Evolutionary conservation across 1,284 basidiomycete genomes (phyloP).

Genomic region (Tylopilus orsonianus): DNA sequence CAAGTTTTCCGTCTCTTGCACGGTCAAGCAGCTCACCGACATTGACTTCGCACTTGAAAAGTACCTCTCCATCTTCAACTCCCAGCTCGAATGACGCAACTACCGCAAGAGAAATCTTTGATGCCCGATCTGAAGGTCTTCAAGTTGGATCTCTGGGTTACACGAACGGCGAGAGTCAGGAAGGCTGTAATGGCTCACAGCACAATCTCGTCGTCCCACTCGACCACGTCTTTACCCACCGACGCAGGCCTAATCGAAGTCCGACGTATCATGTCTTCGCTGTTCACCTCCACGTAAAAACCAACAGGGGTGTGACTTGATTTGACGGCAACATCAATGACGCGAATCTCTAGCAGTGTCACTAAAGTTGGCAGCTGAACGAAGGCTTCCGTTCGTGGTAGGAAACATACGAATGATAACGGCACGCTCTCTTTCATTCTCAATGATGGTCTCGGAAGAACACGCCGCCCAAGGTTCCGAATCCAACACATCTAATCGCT

Average conservation of each 20-base stretch:
- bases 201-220: conserved; percentile 1
- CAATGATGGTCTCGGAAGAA: no score
- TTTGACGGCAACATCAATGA: not conserved
- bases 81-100: conserved; percentile 3
- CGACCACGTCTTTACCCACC: not conserved
- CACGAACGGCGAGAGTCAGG: not conserved
- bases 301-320: not conserved
- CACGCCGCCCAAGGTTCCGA: no score
- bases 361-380: no score
- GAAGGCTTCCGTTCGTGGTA: not conserved
- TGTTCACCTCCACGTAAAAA: not conserved
- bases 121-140: not conserved
- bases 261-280: not conserved
- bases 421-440: not conserved
- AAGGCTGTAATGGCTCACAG: not conserved
- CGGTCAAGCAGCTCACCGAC: not conserved
- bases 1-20: not conserved
- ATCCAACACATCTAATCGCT: no score
- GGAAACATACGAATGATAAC: not conserved
- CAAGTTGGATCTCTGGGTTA: no score
- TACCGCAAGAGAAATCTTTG: not conserved
- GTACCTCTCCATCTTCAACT: not conserved
- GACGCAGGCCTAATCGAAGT: not conserved
- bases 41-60: not conserved
- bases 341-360: not conserved